These are phyloP conservation scores for Lactarius akahatsu DNA, from an alignment of 768 basidiomycete species.

Conservation along the genomic window DNA sequence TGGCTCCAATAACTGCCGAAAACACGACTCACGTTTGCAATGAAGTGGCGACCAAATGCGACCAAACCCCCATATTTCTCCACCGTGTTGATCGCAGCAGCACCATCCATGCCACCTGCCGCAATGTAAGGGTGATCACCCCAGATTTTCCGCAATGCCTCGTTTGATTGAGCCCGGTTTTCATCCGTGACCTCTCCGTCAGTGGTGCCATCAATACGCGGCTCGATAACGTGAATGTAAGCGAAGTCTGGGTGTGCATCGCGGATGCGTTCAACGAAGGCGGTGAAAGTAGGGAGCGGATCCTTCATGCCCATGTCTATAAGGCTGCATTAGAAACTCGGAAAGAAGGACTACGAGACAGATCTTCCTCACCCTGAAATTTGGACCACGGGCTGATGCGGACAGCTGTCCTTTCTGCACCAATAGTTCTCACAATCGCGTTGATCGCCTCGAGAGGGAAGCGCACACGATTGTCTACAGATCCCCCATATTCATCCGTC, in stretches of 20 bases:
- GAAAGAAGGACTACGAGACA: not conserved
- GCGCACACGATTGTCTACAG: not conserved
- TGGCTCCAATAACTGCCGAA: not conserved
- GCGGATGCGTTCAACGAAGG: not conserved
- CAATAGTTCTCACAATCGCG: not conserved
- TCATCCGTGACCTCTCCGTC: not conserved
- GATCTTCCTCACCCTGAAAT: not conserved
- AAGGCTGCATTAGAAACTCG: not conserved
- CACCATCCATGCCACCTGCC: not conserved
- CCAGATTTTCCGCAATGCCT: not conserved
- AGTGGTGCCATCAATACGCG: not conserved
- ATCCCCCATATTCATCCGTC: not conserved
- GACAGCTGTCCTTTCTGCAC: not conserved
- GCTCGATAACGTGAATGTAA: not conserved
- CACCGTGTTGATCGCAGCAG: not conserved
- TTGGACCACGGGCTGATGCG: not conserved
- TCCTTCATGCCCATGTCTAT: not conserved
- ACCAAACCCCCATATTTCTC: not conserved
- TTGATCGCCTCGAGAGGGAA: not conserved
- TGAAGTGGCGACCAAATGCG: not conserved
- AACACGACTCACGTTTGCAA: not conserved
- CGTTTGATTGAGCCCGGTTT: not conserved
- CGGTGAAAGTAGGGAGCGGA: not conserved
- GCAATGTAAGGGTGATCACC: not conserved
- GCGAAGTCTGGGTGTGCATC: not conserved